Percentiles rank a stretch among this genome's conserved stretches.
These are phyloP conservation scores for Plasmopara halstedii DNA, from an alignment of 352 stramenopile genomes.

Conservation along the genomic window DNA sequence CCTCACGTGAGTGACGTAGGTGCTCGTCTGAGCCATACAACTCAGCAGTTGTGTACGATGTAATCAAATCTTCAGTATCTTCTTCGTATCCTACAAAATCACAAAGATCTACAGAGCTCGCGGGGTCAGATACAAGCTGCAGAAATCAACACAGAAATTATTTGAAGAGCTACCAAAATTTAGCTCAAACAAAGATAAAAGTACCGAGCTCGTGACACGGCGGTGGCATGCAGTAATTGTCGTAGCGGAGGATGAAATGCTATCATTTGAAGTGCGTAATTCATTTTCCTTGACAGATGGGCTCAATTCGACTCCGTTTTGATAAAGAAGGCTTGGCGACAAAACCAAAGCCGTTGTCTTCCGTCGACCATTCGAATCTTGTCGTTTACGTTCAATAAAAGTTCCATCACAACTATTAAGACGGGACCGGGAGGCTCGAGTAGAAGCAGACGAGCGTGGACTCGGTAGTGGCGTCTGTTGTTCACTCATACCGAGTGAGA, in stretches of 20 bases:
- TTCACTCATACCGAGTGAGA: slow-evolving; percentile 32
- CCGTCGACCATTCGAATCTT: slow-evolving; percentile 5
- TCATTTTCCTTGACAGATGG: slow-evolving; percentile 19
- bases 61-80: slow-evolving; percentile 22
- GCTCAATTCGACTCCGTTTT: slow-evolving; percentile 2
- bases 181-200: neutral
- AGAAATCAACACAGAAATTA: neutral
- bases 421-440: slow-evolving; percentile 35
- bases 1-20: slow-evolving; percentile 16
- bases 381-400: neutral
- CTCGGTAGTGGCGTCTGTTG: slow-evolving; percentile 24
- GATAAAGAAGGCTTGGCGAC: neutral
- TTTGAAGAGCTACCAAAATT: neutral
- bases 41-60: slow-evolving; percentile 32
- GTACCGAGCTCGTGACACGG: slow-evolving; percentile 49
- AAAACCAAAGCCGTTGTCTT: slow-evolving; percentile 13
- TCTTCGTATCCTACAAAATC: slow-evolving; percentile 54
- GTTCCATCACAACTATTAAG: slow-evolving; percentile 25
- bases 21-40: slow-evolving; percentile 27
- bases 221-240: slow-evolving; percentile 49
- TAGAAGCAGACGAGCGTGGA: slow-evolving; percentile 34
- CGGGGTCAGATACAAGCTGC: slow-evolving; percentile 22
- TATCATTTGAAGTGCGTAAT: slow-evolving; percentile 33
- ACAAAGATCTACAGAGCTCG: slow-evolving; percentile 34
- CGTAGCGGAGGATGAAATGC: slow-evolving; percentile 52